Conservation (phyloP, 805 yeast genomes). For the Candida anglica region DNA sequence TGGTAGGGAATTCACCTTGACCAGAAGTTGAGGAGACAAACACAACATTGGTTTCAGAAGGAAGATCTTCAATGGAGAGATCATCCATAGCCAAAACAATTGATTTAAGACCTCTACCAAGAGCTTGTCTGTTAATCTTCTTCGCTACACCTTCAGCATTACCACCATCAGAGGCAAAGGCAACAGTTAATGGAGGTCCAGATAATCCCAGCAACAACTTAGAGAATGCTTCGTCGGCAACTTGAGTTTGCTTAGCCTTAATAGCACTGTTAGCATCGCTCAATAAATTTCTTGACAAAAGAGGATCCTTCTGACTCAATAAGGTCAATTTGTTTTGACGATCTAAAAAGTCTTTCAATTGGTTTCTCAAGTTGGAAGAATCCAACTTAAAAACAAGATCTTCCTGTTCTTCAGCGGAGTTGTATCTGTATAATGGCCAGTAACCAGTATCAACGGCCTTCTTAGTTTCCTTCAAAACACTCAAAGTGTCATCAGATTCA, state of each 20-base stretch:
- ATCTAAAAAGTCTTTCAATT: slow-evolving; percentile 74
- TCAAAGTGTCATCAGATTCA: slow-evolving; percentile 65
- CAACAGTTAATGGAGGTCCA: slow-evolving; percentile 87
- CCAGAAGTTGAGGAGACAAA: slow-evolving; percentile 76
- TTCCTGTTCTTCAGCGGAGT: slow-evolving; percentile 54
- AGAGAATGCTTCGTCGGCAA: slow-evolving; percentile 75
- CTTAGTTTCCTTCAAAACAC: slow-evolving; percentile 81
- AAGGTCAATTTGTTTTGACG: slow-evolving; percentile 85
- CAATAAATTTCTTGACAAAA: slow-evolving; percentile 68
- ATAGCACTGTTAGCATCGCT: slow-evolving; percentile 57
- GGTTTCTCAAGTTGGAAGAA: slow-evolving; percentile 75
- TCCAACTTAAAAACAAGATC: slow-evolving; percentile 73
- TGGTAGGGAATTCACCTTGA: slow-evolving; percentile 84
- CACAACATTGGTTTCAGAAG: slow-evolving; percentile 64
- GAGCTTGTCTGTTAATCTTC: slow-evolving; percentile 72
- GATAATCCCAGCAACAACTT: slow-evolving; percentile 79
- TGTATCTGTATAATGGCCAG: slow-evolving; percentile 91
- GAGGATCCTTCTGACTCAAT: slow-evolving; percentile 67
- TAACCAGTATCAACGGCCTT: slow-evolving; percentile 89
- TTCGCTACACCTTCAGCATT: slow-evolving; percentile 80
- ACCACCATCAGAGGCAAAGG: slow-evolving; percentile 91
- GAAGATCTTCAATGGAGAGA: slow-evolving; percentile 65
- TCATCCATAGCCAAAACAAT: slow-evolving; percentile 69
- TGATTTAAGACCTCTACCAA: slow-evolving; percentile 73
- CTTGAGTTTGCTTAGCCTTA: slow-evolving; percentile 53